Conservation (phyloP, 495 filamentous ascomycete genomes). For the Podospora fimiseda region DNA sequence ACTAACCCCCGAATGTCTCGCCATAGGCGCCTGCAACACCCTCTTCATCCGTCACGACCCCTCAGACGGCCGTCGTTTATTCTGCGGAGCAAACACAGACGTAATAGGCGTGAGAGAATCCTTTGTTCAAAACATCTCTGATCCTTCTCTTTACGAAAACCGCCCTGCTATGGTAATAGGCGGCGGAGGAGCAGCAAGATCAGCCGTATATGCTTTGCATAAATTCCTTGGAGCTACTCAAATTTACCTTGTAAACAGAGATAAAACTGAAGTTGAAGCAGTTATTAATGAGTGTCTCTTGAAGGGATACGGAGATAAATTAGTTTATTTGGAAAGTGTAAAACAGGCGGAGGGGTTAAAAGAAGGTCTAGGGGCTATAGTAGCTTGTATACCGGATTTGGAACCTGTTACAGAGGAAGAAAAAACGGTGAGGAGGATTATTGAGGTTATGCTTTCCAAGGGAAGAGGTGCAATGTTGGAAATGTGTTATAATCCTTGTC, state of each 20-base stretch:
- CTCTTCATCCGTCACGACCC: conserved; percentile 53
- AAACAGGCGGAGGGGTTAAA: conserved; percentile 49
- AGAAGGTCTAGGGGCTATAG: conserved; percentile 54
- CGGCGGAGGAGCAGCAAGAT: conserved; percentile 64
- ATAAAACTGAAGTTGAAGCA: conserved; percentile 53
- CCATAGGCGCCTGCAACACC: conserved; percentile 69
- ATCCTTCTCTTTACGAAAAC: conserved; percentile 38
- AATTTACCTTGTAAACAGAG: conserved; percentile 68
- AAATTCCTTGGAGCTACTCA: conserved; percentile 57
- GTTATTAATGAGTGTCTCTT: conserved; percentile 52
- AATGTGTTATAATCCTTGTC: conserved; percentile 73
- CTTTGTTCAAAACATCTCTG: conserved; percentile 52
- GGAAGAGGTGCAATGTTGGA: conserved; percentile 62
- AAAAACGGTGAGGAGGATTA: conserved; percentile 46
- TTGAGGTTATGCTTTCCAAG: conserved; percentile 49
- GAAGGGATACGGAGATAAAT: conserved; percentile 42
- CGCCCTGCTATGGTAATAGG: conserved; percentile 57
- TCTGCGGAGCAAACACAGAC: conserved; percentile 70
- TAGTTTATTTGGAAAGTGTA: conserved; percentile 51
- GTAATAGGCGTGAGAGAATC: conserved; percentile 66
- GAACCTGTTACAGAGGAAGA: conserved; percentile 56
- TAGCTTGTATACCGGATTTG: conserved; percentile 66
- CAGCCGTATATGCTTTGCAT: conserved; percentile 61
- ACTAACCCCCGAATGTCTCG: conserved; percentile 58
- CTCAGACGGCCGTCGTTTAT: conserved; percentile 33